Base-by-base conservation (phyloP, 1,284 basidiomycete genomes). In the Moniliella sp. region DNA sequence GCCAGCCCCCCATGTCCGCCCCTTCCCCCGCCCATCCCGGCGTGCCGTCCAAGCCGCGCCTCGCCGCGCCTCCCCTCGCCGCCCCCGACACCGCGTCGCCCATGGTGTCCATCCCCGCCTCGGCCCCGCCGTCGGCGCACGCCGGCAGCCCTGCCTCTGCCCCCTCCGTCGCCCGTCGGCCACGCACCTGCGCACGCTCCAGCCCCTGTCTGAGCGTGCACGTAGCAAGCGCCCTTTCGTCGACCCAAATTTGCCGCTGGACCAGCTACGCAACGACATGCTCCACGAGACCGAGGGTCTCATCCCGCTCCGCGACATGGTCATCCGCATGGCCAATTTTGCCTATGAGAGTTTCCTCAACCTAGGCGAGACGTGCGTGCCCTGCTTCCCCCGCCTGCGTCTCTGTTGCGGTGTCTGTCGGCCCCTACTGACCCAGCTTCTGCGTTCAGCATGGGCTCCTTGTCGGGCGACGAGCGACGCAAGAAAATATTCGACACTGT, bases 401-500 rank as follows among this genome's bases (percentile, higher is more conserved):
- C n/a, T 15, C 7, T 12, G 17, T 12, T 7, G n/a, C n/a, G n/a
- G n/a, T n/a, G n/a, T n/a, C n/a, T n/a, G n/a, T 18, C 12, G 11
- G 8, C 12, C 8, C 7, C 11, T 21, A 7, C 7, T 18, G 7
- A 8, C 12, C 11, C 11, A 7, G 7, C 30, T 36, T 12, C 30
- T 36, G 11, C 4, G 4, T 8, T 15, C 45, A 82, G 79, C 17
- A 70, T 86, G 61, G 78, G 81, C 8, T 75, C 75, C 43, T 74
- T 78, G 67, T 74, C 78, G 9, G 79, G 83, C 52, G 65, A 65
- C n/a, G 75, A 74, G 21, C 70, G 78, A 30, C 83, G 84, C 50
- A 71, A 76, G 18, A 74, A 70, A 15, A 66, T 88, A 25, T 78
- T 79, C 7, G 76, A 82, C 45, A 84, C 78, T 69, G 79, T 83